Conservation (phyloP, 2,329 filamentous ascomycete genomes). For the Fusarium virguliforme region DNA sequence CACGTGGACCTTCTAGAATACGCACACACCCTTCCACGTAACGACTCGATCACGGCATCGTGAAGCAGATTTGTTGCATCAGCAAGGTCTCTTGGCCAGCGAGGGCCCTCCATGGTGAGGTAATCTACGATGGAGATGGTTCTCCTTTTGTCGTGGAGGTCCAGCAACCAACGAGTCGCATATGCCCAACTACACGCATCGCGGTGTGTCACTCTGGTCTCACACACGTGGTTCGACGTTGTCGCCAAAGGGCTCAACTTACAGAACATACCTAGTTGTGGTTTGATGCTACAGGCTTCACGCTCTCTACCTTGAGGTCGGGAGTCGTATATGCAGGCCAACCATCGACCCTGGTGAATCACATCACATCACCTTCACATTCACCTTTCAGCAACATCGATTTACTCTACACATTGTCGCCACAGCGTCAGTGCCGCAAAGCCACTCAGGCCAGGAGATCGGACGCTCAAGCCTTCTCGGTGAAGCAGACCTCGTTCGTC, state of each 20-base stretch:
- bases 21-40: slow-evolving; percentile 21
- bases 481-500: slow-evolving; percentile 11
- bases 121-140: slow-evolving; percentile 12
- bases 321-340: slow-evolving; percentile 12
- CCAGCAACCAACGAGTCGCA: slow-evolving; percentile 4
- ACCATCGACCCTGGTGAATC: slow-evolving; percentile 8
- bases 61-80: slow-evolving; percentile 28
- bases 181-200: neutral
- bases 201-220: slow-evolving; percentile 12
- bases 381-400: neutral
- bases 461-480: slow-evolving; percentile 1
- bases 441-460: slow-evolving; percentile 8
- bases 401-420: slow-evolving; percentile 18
- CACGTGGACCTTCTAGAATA: slow-evolving; percentile 20
- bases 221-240: slow-evolving; percentile 13
- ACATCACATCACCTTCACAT: slow-evolving; percentile 4
- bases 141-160: slow-evolving; percentile 12
- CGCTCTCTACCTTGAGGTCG: neutral
- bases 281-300: slow-evolving; percentile 9
- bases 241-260: neutral
- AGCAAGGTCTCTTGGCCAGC: slow-evolving; percentile 21
- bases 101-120: slow-evolving; percentile 25
- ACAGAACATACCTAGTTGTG: neutral
- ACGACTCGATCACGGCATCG: slow-evolving; percentile 31
- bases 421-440: slow-evolving; percentile 21